Conservation (phyloP, 306 rosid species). For the Amphicarpaea edgeworthii region DNA sequence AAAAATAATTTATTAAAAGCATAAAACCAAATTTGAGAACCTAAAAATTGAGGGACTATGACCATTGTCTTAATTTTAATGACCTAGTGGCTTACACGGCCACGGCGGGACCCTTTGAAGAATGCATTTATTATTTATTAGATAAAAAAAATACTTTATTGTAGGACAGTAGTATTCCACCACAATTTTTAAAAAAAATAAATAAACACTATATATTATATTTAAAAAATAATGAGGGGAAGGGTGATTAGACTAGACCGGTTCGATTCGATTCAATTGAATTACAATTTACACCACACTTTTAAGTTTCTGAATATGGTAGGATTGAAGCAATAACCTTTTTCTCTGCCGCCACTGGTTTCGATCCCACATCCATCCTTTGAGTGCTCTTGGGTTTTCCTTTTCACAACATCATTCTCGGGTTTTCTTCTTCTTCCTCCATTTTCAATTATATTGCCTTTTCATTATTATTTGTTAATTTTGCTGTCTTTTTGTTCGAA, state of each 20-base stretch:
- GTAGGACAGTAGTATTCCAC: too few relatives aligned
- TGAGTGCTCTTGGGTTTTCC: background rate
- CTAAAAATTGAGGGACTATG: too few relatives aligned
- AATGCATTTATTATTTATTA: too few relatives aligned
- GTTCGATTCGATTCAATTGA: slow-evolving; percentile 18
- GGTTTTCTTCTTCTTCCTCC: slow-evolving; percentile 38
- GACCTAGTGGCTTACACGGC: too few relatives aligned
- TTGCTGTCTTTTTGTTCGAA: background rate
- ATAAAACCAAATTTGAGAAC: too few relatives aligned
- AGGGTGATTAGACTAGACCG: slow-evolving; percentile 45
- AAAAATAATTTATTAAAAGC: too few relatives aligned
- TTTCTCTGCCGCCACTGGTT: slow-evolving; percentile 19
- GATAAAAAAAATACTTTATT: too few relatives aligned
- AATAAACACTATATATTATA: background rate
- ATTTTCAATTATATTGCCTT: background rate
- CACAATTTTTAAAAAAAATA: too few relatives aligned
- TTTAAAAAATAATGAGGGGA: background rate
- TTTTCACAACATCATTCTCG: slow-evolving; percentile 7
- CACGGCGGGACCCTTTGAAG: too few relatives aligned
- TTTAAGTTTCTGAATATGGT: slow-evolving; percentile 6
- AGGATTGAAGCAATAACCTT: slow-evolving; percentile 28
- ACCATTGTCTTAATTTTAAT: too few relatives aligned
- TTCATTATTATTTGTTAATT: background rate
- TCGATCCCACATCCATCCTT: slow-evolving; percentile 37
- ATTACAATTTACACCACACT: background rate